Conservation (phyloP, 2,329 filamentous ascomycete genomes). For the Sporothrix globosa region DNA sequence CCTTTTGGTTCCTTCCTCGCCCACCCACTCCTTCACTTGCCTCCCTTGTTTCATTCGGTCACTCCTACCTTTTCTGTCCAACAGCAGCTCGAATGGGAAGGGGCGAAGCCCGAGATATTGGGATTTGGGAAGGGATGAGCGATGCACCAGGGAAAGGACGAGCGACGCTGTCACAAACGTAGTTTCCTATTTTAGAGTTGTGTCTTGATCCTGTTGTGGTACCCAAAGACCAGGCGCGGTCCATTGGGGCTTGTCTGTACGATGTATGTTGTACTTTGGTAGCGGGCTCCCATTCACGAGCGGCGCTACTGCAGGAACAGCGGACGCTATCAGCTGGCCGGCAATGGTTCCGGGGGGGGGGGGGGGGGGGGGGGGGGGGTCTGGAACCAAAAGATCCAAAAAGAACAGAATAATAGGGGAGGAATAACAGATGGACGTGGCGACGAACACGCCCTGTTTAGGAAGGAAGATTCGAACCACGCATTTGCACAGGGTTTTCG, state of each 20-base stretch:
- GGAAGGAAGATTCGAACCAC: conserved; percentile 18
- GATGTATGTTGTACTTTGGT: not conserved
- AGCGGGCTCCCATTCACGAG: conserved; percentile 10
- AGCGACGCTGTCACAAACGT: not conserved
- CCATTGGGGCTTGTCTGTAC: not conserved
- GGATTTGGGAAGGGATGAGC: not conserved
- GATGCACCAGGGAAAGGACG: not conserved
- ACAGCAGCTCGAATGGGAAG: not conserved
- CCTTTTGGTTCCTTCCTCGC: not conserved
- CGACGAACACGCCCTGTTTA: not conserved
- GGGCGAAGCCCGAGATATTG: conserved; percentile 11
- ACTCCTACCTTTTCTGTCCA: conserved; percentile 3
- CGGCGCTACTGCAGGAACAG: conserved; percentile 22
- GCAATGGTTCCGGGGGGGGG: not conserved
- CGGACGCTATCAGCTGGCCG: conserved; percentile 24
- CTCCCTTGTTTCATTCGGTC: conserved; percentile 19
- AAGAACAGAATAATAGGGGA: not conserved
- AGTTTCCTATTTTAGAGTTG: conserved; percentile 20
- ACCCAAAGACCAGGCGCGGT: conserved; percentile 5
- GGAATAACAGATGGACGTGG: not conserved
- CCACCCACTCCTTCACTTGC: conserved; percentile 7
- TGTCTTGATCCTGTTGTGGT: conserved; percentile 1
- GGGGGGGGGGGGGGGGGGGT: not conserved
- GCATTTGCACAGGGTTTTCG: not conserved
- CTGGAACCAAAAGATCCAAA: not conserved